Evolutionary conservation across 148 eudicot genomes (phyloP).

Genomic region (Fagopyrum esculentum): DNA sequence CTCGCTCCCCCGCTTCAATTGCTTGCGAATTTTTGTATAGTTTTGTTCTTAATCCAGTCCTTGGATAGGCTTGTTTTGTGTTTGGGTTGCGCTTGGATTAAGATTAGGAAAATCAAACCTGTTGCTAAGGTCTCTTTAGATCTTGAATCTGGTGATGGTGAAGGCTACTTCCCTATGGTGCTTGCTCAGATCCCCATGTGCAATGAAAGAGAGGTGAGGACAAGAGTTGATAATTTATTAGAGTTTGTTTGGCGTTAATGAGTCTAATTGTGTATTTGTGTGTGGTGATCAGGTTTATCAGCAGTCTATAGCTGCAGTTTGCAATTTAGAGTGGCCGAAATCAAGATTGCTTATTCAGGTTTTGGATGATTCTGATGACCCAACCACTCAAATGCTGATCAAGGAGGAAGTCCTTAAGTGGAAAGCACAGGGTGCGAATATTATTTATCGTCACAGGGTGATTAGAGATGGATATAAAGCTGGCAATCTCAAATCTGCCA

Average conservation of each 20-base stretch:
- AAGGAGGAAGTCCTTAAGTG: slow-evolving; percentile 80
- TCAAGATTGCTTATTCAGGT: slow-evolving; percentile 65
- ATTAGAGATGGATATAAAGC: slow-evolving; percentile 89
- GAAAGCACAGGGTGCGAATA: slow-evolving; percentile 77
- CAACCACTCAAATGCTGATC: slow-evolving; percentile 60
- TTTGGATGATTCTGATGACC: slow-evolving; percentile 90
- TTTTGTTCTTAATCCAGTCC: slow-evolving; percentile 70
- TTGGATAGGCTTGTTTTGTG: slow-evolving; percentile 70
- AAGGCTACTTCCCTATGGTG: slow-evolving; percentile 83
- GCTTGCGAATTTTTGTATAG: slow-evolving; percentile 56
- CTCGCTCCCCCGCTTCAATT: slow-evolving; percentile 77
- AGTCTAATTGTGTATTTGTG: neutral
- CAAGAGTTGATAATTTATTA: neutral
- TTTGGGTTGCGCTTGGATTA: slow-evolving; percentile 81
- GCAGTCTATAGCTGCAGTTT: slow-evolving; percentile 88
- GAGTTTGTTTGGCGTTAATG: neutral
- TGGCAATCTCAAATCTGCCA: slow-evolving; percentile 95
- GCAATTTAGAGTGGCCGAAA: slow-evolving; percentile 87
- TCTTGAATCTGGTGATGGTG: slow-evolving; percentile 58
- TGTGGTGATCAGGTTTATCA: slow-evolving; percentile 64
- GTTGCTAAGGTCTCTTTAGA: slow-evolving; percentile 31
- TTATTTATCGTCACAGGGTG: slow-evolving; percentile 73
- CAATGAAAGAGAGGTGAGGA: slow-evolving; percentile 80
- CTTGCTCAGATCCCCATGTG: slow-evolving; percentile 81
- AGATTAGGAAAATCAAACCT: slow-evolving; percentile 61